Base-by-base conservation (phyloP, 1,139 yeast genomes). In the Cylindricascospora bacillispora region DNA sequence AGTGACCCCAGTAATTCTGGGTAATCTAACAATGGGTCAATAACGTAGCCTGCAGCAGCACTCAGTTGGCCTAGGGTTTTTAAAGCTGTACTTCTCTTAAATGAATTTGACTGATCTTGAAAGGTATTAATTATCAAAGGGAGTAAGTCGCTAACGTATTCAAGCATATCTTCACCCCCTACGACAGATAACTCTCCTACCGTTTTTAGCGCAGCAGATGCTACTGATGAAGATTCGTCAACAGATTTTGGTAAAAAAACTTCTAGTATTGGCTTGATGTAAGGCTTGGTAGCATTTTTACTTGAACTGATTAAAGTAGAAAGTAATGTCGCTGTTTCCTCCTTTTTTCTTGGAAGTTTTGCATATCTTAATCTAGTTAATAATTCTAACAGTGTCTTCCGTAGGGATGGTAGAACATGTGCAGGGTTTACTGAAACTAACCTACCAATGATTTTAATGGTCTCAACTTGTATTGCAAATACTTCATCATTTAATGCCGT, bases 21-120 rank as follows among this genome's bases (percentile, higher is more conserved):
- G 48, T 85, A 86, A 40, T 86, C 95, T 22, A 86, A 57, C 29
- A 83, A 63, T 1, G 99, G 99, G 36, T 85, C 92, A 24, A 92
- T 85, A n/a, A 89, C 98, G 50, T 89, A 89, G 2, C 97, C 95
- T 0, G 95, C 77, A 2, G 94, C 79, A 12, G 89, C 73, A 1
- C 97, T 76, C 22, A 92, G 59, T 47, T 86, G 94, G 2, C 95
- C 95, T 33, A 92, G 59, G 0, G 97, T 71, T 43, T 73, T 75
- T 40, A 92, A 61, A 0, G 97, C 95, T 1, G 95, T 86, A 49
- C 85, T 93, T 44, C 97, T 65, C 47, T 85, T 86, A 44, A 70
- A 69, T 1, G 81, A 70, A n/a, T 93, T 79, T 31, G 93, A 79
- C 53, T 85, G 95, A 43, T 89, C 97, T 48, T 83, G 94, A 38